A percentile compares a stretch with the other conserved stretches of the same genome.
These are phyloP conservation scores for Saccharomycopsis schoenii DNA, from an alignment of 805 yeast species.

Conservation along the genomic window DNA sequence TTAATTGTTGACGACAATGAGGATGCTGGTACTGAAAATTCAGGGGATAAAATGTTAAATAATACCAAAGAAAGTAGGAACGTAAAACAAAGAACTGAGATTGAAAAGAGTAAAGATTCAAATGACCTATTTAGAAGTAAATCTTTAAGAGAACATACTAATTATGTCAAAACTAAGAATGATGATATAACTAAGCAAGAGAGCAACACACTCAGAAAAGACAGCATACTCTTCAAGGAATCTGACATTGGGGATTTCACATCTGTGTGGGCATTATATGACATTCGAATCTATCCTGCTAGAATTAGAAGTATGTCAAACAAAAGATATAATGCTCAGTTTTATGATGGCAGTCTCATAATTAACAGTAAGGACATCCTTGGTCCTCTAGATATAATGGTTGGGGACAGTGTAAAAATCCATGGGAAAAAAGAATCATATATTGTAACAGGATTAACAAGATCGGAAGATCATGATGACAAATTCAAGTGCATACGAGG, in stretches of 20 bases:
- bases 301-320: conserved; percentile 23
- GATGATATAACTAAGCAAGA: background rate
- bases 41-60: background rate
- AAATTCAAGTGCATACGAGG: conserved; percentile 51
- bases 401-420: conserved; percentile 44
- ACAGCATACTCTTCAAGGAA: background rate
- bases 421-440: conserved; percentile 27
- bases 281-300: conserved; percentile 44
- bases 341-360: conserved; percentile 30
- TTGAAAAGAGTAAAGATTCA: background rate
- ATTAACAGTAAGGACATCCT: conserved; percentile 30
- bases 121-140: background rate
- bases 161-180: background rate
- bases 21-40: background rate
- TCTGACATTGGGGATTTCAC: background rate
- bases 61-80: too few relatives aligned
- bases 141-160: background rate
- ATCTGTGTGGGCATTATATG: conserved; percentile 43
- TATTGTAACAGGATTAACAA: conserved; percentile 36
- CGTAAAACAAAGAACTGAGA: background rate
- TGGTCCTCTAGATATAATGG: conserved; percentile 39
- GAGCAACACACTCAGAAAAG: background rate
- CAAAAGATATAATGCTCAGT: conserved; percentile 27
- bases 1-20: background rate
- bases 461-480: conserved; percentile 15